Evolutionary conservation across 495 filamentous ascomycete species (phyloP).

Genomic region (Lindgomyces ingoldianus): DNA sequence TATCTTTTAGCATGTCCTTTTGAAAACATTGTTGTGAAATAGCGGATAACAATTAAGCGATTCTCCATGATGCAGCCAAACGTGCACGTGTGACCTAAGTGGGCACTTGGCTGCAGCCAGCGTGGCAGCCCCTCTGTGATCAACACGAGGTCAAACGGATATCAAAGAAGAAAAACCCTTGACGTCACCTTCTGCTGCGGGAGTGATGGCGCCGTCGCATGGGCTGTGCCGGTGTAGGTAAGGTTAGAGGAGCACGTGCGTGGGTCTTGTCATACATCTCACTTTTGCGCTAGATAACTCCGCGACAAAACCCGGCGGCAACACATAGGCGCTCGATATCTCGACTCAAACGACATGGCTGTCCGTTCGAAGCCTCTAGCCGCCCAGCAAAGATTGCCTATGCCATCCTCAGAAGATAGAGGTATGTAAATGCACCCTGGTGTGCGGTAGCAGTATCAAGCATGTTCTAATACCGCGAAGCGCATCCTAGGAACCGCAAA

Average conservation of each 20-base stretch:
- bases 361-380: conserved; percentile 18
- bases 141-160: too few relatives aligned
- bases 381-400: conserved; percentile 16
- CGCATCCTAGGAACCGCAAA: conserved; percentile 15
- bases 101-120: too few relatives aligned
- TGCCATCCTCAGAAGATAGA: conserved; percentile 20
- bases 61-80: too few relatives aligned
- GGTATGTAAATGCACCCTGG: conserved; percentile 14
- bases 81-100: too few relatives aligned
- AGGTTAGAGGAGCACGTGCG: too few relatives aligned
- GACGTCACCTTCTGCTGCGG: too few relatives aligned
- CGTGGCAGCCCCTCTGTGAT: too few relatives aligned
- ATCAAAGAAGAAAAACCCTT: too few relatives aligned
- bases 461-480: conserved; percentile 20
- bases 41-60: too few relatives aligned
- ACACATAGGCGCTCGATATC: conserved; percentile 20
- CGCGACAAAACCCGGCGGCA: conserved; percentile 21
- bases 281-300: conserved; percentile 28
- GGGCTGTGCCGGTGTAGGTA: too few relatives aligned
- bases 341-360: conserved; percentile 14
- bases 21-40: neutral
- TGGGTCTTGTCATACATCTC: conserved; percentile 18
- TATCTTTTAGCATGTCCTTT: neutral
- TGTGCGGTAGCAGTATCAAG: neutral
- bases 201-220: too few relatives aligned